Evolutionary conservation across 2,329 filamentous ascomycete genomes (phyloP), one percentile per base, ranked within the genome.

Genomic region (Exophiala bonariae): DNA sequence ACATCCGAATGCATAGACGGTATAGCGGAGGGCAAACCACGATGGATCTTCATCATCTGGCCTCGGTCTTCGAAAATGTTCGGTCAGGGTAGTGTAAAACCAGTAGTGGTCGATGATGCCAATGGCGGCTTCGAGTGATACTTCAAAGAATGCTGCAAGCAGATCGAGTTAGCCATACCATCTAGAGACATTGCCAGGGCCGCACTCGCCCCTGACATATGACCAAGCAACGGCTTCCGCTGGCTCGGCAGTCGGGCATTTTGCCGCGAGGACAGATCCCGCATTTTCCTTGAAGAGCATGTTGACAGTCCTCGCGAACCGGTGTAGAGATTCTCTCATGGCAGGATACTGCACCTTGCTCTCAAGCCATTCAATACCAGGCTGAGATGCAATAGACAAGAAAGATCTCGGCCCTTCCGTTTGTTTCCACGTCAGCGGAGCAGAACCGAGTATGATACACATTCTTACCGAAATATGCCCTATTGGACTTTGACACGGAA

Each of bases 301-400:
- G 17, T 14, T 40, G 37, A 40, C 37, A 40, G 18, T 26, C 22
- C 37, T 40, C 11, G 37, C 37, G 22, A 40, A 40, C 3, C 37
- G 8, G 37, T 40, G 37, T 22, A 40, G 11, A 40, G 37, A 40
- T 40, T 40, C 18, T 26, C 37, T 40, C 22, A 40, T 40, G 37
- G 4, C 37, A 22, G 37, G 37, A 11, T 26, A 40, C 22, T 40
- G 37, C 37, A 26, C 37, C 37, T 14, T 40, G 37, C 37, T 40
- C 37, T 40, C 37, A 40, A 40, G 22, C 37, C 37, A 40, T 40
- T 40, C 37, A 40, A 40, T 40, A 40, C 37, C 37, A 3, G 37
- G 37, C 37, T 40, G 37, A 40, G 37, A 40, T 40, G 37, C 37
- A 40, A 40, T 40, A 22, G 37, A 40, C 11, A 40, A 26, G 18